These are phyloP conservation scores for Mytilinidion resinicola DNA, from an alignment of 495 filamentous ascomycete genomes.

Conservation along the genomic window DNA sequence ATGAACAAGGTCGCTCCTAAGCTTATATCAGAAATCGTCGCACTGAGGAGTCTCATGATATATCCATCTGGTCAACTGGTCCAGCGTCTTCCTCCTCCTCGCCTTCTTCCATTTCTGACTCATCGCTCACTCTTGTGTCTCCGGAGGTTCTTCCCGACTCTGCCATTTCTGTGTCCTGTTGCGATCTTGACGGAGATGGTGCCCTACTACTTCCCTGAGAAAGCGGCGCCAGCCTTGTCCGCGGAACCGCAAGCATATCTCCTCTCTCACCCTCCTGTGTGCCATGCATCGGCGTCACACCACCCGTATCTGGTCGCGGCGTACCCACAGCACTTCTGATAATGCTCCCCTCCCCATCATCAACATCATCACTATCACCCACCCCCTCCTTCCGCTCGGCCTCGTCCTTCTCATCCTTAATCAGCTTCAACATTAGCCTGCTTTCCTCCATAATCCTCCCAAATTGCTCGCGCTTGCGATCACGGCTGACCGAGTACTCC, in stretches of 20 bases:
- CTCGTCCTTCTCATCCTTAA: constrained; percentile 95
- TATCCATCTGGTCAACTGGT: constrained; percentile 64
- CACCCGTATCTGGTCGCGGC: constrained; percentile 54
- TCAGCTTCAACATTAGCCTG: constrained; percentile 73
- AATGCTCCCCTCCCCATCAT: constrained; percentile 56
- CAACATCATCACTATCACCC: constrained; percentile 49
- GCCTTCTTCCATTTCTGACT: constrained; percentile 54
- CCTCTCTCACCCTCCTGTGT: constrained; percentile 36
- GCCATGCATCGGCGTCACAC: constrained; percentile 44
- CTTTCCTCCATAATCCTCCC: constrained; percentile 86
- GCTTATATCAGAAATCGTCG: neutral
- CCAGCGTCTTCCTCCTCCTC: constrained; percentile 55
- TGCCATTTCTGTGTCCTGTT: constrained; percentile 29
- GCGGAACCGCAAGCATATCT: constrained; percentile 11
- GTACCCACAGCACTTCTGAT: constrained; percentile 51
- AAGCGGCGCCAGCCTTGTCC: constrained; percentile 29
- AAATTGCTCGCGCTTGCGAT: constrained; percentile 81
- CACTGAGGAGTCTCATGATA: constrained; percentile 2
- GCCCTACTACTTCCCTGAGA: constrained; percentile 33
- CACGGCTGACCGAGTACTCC: constrained; percentile 77
- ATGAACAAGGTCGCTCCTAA: neutral
- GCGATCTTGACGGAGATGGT: constrained; percentile 38
- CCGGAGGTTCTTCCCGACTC: constrained; percentile 34
- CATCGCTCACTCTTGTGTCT: constrained; percentile 42
- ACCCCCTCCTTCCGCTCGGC: constrained; percentile 68